A percentile compares a stretch with the other conserved stretches of the same genome.
phyloP scores from a whole-genome alignment of 2,329 filamentous ascomycete species.

The Daldinia sp. region DNA sequence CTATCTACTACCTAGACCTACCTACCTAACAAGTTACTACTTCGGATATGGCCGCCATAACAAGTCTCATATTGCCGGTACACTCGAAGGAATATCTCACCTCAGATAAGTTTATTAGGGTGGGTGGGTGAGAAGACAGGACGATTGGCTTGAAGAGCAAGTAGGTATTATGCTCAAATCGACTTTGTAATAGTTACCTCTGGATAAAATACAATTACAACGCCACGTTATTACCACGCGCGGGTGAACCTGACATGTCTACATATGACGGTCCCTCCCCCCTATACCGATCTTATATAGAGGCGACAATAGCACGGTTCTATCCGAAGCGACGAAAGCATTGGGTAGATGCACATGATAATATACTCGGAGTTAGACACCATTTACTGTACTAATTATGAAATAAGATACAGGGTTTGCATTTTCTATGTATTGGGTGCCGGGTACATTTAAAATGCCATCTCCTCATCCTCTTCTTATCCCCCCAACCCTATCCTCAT shows the following conservation, averaged over 20 bases:
- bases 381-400: not conserved
- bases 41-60: not conserved
- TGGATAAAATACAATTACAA: not conserved
- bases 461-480: not conserved
- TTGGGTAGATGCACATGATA: not conserved
- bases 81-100: conserved; percentile 7
- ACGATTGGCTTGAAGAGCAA: not conserved
- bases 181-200: not conserved
- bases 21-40: no score
- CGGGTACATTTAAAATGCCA: not conserved
- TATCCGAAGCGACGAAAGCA: no score
- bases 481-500: not conserved
- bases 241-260: conserved; percentile 1
- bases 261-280: not conserved
- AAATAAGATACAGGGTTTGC: not conserved
- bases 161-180: not conserved
- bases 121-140: not conserved
- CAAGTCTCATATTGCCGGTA: not conserved
- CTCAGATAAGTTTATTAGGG: not conserved
- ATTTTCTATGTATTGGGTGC: not conserved
- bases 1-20: not conserved
- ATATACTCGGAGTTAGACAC: not conserved
- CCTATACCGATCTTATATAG: no score
- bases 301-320: not conserved
- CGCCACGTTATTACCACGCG: conserved; percentile 12